Percentiles rank a stretch among this genome's conserved stretches.
Evolutionary conservation across 176 grass and related monocot genomes (phyloP).

Genomic region (Aegilops bicornis): DNA sequence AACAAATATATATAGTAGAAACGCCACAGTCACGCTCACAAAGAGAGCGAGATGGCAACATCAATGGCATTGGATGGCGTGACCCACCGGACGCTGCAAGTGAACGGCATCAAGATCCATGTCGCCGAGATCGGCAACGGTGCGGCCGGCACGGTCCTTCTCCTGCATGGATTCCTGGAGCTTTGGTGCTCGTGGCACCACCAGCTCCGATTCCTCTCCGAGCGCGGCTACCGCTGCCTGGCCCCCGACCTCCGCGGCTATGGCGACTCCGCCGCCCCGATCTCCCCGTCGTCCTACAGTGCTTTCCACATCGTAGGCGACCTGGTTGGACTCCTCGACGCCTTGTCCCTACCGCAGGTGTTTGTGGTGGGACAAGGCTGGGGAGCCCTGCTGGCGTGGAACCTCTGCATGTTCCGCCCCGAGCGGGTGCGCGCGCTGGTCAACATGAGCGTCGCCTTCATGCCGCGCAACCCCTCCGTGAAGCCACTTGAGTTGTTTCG

Average conservation of each 20-base stretch:
- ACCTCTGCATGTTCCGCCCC: conserved; percentile 31
- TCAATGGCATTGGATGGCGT: not conserved
- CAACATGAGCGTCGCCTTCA: conserved; percentile 43
- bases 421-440: conserved; percentile 51
- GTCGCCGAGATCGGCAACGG: conserved; percentile 29
- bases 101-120: conserved; percentile 46
- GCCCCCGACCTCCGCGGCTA: conserved; percentile 46
- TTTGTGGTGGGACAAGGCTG: conserved; percentile 51
- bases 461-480: conserved; percentile 31
- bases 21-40: not conserved
- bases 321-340: conserved; percentile 37
- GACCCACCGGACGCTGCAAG: conserved; percentile 36
- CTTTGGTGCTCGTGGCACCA: conserved; percentile 52
- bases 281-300: conserved; percentile 28
- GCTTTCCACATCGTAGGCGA: conserved; percentile 49
- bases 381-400: conserved; percentile 46
- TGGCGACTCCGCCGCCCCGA: conserved; percentile 33
- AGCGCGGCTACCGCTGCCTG: conserved; percentile 34
- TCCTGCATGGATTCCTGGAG: conserved; percentile 51
- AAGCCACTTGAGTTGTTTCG: conserved; percentile 28
- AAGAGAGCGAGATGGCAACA: not conserved
- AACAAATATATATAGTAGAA: no score
- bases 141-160: conserved; percentile 1
- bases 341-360: conserved; percentile 19
- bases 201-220: conserved; percentile 24